A percentile compares a stretch with the other conserved stretches of the same genome.
phyloP scores from a whole-genome alignment of 805 yeast genomes.

The Yarrowia sp. region DNA sequence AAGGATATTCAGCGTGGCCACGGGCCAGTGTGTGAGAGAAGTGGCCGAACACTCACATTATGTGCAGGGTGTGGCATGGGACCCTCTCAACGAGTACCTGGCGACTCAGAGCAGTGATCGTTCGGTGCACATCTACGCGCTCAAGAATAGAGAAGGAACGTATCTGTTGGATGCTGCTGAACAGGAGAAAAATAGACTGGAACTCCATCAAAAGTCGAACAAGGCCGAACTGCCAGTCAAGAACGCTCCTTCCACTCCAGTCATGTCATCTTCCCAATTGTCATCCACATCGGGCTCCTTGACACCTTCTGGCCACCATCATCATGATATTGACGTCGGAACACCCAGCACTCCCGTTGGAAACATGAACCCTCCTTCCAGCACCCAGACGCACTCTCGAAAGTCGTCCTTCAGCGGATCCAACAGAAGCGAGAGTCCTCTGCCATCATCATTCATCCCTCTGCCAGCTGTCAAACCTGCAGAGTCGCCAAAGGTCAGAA shows the following conservation, averaged over 20 bases:
- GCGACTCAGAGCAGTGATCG: constrained; percentile 93
- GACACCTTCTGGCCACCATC: constrained; percentile 21
- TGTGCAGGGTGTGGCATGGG: constrained; percentile 97
- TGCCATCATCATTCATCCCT: constrained; percentile 49
- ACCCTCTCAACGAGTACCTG: constrained; percentile 76
- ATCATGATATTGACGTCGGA: constrained; percentile 19
- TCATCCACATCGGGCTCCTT: constrained; percentile 12
- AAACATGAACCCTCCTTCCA: constrained; percentile 50
- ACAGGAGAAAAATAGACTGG: constrained; percentile 23
- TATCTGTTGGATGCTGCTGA: constrained; percentile 48
- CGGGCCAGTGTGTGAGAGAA: constrained; percentile 65
- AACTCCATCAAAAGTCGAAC: constrained; percentile 45
- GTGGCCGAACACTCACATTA: constrained; percentile 82
- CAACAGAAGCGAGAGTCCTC: constrained; percentile 19
- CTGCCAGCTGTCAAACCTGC: constrained; percentile 57
- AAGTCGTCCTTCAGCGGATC: constrained; percentile 51
- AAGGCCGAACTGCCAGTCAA: constrained; percentile 50
- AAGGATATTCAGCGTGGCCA: constrained; percentile 65
- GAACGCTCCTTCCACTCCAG: constrained; percentile 40
- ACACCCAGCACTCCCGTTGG: constrained; percentile 33
- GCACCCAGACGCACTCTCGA: constrained; percentile 51
- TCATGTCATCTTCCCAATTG: constrained; percentile 31
- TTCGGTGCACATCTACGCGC: constrained; percentile 71
- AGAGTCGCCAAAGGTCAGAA: constrained; percentile 49
- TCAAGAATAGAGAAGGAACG: constrained; percentile 50